Percentiles rank a stretch among this genome's conserved stretches.
Conservation (phyloP, 208 protist species). For the Leishmania amazonensis region DNA sequence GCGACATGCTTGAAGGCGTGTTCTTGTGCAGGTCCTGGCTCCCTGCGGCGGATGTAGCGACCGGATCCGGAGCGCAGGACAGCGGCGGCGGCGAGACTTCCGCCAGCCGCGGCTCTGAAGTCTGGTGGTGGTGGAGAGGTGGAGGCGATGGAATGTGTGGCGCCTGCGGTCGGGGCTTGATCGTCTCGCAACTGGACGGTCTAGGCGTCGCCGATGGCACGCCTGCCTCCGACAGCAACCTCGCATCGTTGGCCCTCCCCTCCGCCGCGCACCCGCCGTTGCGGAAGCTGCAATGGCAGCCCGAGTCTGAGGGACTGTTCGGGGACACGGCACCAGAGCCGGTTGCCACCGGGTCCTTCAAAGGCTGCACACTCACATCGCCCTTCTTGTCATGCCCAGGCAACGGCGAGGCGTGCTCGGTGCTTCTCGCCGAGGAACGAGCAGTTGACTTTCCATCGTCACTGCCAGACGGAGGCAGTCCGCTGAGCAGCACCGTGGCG, state of each 20-base stretch:
- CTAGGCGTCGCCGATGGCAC: neutral
- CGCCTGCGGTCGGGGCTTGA: neutral
- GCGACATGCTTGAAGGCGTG: neutral
- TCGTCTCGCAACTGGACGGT: neutral
- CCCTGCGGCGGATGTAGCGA: neutral
- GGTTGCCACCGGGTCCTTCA: neutral
- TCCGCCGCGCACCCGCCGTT: neutral
- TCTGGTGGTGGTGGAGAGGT: neutral
- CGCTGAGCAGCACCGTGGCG: constrained; percentile 11
- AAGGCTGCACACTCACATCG: neutral
- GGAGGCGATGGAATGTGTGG: neutral
- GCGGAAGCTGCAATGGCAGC: no score
- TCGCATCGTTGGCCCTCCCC: neutral
- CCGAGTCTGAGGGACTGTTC: neutral
- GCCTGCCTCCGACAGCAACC: neutral
- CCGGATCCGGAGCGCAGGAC: constrained; percentile 7
- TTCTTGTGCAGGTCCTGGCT: neutral
- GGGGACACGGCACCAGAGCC: neutral
- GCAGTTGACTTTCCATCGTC: neutral
- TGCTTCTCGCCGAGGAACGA: neutral
- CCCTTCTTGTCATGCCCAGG: neutral
- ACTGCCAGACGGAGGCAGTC: neutral
- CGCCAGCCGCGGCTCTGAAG: neutral
- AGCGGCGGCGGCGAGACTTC: neutral
- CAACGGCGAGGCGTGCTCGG: no score